Evolutionary conservation across 106 monocot species (phyloP).

Genomic region (Apostasia shenzhenica): DNA sequence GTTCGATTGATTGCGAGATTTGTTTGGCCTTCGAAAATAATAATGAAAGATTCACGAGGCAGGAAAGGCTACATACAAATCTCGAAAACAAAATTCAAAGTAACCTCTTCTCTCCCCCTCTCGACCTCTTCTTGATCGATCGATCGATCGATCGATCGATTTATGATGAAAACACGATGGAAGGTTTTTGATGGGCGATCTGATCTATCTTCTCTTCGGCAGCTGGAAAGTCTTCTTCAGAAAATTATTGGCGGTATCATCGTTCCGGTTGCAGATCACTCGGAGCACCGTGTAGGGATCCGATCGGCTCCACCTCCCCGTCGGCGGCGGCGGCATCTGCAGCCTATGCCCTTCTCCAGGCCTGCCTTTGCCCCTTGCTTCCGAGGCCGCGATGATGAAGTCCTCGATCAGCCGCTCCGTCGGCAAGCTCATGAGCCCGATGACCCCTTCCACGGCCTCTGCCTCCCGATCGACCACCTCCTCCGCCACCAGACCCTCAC

Average conservation of each 20-base stretch:
- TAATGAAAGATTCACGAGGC: too few species aligned
- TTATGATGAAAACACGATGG: too few species aligned
- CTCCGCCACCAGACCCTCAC: slow-evolving; percentile 50
- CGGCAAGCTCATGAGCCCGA: slow-evolving; percentile 36
- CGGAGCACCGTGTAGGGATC: slow-evolving; percentile 44
- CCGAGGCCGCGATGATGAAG: slow-evolving; percentile 34
- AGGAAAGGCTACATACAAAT: too few species aligned
- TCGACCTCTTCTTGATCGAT: too few species aligned
- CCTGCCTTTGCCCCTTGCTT: not conserved
- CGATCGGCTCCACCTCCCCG: slow-evolving; percentile 35
- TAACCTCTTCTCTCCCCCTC: too few species aligned
- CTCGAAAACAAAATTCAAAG: too few species aligned
- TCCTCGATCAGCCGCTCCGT: slow-evolving; percentile 55
- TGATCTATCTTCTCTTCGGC: slow-evolving; percentile 35
- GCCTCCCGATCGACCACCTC: slow-evolving; percentile 56
- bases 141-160: too few species aligned
- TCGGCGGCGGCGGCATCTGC: slow-evolving; percentile 38
- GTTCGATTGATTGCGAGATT: too few species aligned
- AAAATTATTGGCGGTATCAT: slow-evolving; percentile 38
- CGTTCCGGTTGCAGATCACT: slow-evolving; percentile 53
- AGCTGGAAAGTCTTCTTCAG: slow-evolving; percentile 49
- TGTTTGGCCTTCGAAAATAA: too few species aligned
- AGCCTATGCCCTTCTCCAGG: slow-evolving; percentile 6
- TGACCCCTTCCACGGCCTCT: slow-evolving; percentile 35
- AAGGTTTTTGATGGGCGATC: too few species aligned